Evolutionary conservation across 2,329 filamentous ascomycete genomes (phyloP).

Genomic region (Pochonia chlamydosporia): DNA sequence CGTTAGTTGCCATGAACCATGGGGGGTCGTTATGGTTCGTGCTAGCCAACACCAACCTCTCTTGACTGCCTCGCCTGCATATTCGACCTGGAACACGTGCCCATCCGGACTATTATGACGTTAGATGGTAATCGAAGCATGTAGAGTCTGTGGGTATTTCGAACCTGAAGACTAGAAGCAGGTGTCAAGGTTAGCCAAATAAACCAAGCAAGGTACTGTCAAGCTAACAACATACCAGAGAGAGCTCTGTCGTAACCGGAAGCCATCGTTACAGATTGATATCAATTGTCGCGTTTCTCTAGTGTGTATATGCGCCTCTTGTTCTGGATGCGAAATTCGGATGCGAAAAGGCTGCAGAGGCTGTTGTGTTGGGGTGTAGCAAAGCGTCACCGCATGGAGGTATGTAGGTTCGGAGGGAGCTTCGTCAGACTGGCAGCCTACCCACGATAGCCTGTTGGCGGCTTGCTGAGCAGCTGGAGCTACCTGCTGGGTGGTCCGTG

Average conservation of each 20-base stretch:
- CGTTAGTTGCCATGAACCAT: slow-evolving; percentile 13
- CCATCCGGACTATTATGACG: slow-evolving; percentile 76
- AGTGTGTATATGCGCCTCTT: not conserved
- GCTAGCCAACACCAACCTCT: slow-evolving; percentile 56
- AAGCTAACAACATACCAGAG: slow-evolving; percentile 66
- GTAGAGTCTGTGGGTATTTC: slow-evolving; percentile 4
- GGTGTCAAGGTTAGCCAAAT: slow-evolving; percentile 31
- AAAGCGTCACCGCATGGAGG: slow-evolving; percentile 3
- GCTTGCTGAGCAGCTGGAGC: not conserved
- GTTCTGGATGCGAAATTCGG: not conserved
- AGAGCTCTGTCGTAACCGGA: slow-evolving; percentile 99
- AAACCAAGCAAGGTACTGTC: slow-evolving; percentile 1
- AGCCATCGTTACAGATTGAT: slow-evolving; percentile 51
- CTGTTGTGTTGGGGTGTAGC: slow-evolving; percentile 8
- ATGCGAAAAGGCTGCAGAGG: not conserved
- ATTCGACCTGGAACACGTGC: slow-evolving; percentile 99
- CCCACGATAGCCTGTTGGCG: slow-evolving; percentile 9
- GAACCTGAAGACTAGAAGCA: slow-evolving; percentile 73
- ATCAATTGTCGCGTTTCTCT: not conserved
- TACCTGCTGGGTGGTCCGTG: not conserved
- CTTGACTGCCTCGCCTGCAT: slow-evolving; percentile 97
- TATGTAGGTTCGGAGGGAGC: slow-evolving; percentile 17
- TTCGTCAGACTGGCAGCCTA: slow-evolving; percentile 36
- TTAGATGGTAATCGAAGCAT: slow-evolving; percentile 33
- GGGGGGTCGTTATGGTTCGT: not conserved